Base-by-base conservation (phyloP, 495 filamentous ascomycete species). In the Diplogelasinospora grovesii region DNA sequence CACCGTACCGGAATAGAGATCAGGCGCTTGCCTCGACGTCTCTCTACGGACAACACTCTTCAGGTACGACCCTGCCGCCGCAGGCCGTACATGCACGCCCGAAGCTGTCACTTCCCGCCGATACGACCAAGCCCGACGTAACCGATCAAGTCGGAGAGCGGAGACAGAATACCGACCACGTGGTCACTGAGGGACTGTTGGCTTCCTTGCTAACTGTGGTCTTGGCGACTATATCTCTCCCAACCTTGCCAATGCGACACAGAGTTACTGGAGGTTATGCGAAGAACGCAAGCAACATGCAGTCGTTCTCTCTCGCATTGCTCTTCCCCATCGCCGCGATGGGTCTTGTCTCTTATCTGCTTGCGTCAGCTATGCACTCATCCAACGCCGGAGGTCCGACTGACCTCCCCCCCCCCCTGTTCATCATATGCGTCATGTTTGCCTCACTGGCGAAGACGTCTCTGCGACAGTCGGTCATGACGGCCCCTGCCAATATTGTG, bases 301-400 rank as follows among this genome's bases (percentile, higher is more conserved):
- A 29, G 20, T 13, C 37, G 13, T 26, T 31, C 29, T 36, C 40
- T 13, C 11, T 31, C 22, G 6, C 31, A 5, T n/a, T 24, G 21
- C 40, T 47, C 45, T 49, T 44, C 43, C 49, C 44, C 39, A 47
- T 62, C 52, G 53, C 47, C 49, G 57, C 46, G 30, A 24, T 53
- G 32, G 49, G 56, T 53, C 56, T 62, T 59, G 56, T 62, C 46
- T 57, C 59, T 53, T 39, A 28, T 46, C 52, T 62, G 43, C 39
- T 48, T 37, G 53, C 33, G 25, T 43, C 16, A 11, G 31, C 38
- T 15, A 23, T 49, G 46, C 43, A 38, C 22, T 35, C 48, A 13
- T 46, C 26, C 5, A 28, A 28, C 28, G 20, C 39, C 43, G 48
- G 29, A 26, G 14, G 18, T 29, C 38, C 47, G 39, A 23, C 8